Conservation (phyloP, 805 yeast genomes). For the Saccharomycopsis lassenensis region DNA sequence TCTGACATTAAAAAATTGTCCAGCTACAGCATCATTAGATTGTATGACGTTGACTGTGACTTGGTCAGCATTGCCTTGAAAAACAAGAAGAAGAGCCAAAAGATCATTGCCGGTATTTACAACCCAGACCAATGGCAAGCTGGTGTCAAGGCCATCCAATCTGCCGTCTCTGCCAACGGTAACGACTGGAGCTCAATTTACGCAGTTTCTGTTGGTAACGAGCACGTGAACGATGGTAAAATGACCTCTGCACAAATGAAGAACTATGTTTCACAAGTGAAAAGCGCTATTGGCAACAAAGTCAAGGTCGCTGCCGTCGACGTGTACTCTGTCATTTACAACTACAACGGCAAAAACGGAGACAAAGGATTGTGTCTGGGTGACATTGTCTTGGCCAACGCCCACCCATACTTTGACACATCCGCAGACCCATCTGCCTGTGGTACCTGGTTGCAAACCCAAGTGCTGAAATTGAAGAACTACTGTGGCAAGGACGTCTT, state of each 20-base stretch:
- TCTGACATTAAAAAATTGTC: conserved; percentile 45
- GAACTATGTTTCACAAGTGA: conserved; percentile 42
- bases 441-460: conserved; percentile 80
- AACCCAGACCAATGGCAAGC: conserved; percentile 40
- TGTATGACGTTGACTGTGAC: conserved; percentile 79
- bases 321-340: conserved; percentile 85
- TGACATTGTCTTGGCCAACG: conserved; percentile 93
- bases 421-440: conserved; percentile 62
- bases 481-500: conserved; percentile 75
- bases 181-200: conserved; percentile 54
- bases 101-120: conserved; percentile 66
- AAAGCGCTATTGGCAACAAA: conserved; percentile 61
- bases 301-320: conserved; percentile 84
- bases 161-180: conserved; percentile 40
- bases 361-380: conserved; percentile 88
- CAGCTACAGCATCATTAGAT: conserved; percentile 51
- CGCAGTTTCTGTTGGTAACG: conserved; percentile 90
- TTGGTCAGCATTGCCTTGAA: conserved; percentile 65
- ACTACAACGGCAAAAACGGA: too few species aligned
- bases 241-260: conserved; percentile 52
- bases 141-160: conserved; percentile 44
- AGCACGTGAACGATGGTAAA: conserved; percentile 78
- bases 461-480: conserved; percentile 77
- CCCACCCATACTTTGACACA: conserved; percentile 95
- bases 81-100: conserved; percentile 51